A percentile compares a stretch with the other conserved stretches of the same genome.
phyloP scores from a whole-genome alignment of 495 filamentous ascomycete species.

The Neurospora tetrasperma region DNA sequence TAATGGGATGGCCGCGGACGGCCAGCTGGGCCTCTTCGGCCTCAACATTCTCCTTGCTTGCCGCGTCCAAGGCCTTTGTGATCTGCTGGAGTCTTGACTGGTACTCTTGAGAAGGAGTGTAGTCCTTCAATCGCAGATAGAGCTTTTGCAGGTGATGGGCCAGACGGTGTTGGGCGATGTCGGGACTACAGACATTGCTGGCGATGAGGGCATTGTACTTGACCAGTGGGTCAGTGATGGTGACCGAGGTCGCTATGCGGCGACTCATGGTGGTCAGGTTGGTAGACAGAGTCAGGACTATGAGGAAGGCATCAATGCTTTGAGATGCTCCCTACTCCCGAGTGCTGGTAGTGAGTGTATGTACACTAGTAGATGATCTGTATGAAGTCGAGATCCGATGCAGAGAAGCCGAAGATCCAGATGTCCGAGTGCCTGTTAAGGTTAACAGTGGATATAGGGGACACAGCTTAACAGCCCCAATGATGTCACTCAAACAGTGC shows the following conservation, averaged over 20 bases:
- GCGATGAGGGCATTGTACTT: constrained; percentile 55
- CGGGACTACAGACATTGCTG: constrained; percentile 40
- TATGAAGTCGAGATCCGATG: background rate
- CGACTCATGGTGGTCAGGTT: constrained; percentile 20
- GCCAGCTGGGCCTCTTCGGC: constrained; percentile 24
- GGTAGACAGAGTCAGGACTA: background rate
- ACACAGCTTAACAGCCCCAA: background rate
- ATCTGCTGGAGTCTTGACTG: constrained; percentile 42
- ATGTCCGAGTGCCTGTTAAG: background rate
- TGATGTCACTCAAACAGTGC: background rate
- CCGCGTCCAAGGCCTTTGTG: constrained; percentile 29
- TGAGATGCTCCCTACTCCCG: background rate
- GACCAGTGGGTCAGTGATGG: constrained; percentile 63
- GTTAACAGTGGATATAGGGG: background rate
- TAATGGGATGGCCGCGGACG: constrained; percentile 33
- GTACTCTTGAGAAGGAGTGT: constrained; percentile 55
- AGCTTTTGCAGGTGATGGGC: constrained; percentile 60
- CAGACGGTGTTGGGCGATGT: constrained; percentile 56
- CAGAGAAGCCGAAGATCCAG: background rate
- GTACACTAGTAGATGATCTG: background rate
- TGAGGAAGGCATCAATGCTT: background rate
- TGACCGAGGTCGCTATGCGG: constrained; percentile 32
- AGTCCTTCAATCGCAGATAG: constrained; percentile 56
- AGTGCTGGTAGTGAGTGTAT: background rate
- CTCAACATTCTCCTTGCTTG: constrained; percentile 1